Percentiles rank a stretch among this genome's conserved stretches.
phyloP scores from a whole-genome alignment of 202 grass and related monocot genomes.

The Elaeis oleifera region DNA sequence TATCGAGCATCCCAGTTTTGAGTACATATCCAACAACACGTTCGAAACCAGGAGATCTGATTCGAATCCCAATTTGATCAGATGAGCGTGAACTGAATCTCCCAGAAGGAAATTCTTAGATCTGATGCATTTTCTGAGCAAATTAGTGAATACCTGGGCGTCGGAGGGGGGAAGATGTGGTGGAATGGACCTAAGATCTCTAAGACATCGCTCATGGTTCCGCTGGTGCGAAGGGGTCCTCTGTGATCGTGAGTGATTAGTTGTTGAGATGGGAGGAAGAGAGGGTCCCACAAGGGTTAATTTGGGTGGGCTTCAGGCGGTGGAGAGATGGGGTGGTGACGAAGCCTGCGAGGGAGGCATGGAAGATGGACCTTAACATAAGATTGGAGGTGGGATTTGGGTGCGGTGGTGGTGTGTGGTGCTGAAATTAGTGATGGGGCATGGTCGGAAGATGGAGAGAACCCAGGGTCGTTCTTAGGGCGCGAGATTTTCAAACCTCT shows the following conservation, averaged over 20 bases:
- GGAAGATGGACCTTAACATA: conserved; percentile 64
- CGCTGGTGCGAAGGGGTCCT: conserved; percentile 13
- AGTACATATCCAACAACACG: conserved; percentile 72
- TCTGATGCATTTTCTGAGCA: conserved; percentile 62
- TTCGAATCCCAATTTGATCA: conserved; percentile 52
- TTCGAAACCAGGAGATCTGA: conserved; percentile 56
- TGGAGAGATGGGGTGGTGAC: conserved; percentile 17
- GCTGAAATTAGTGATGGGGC: conserved; percentile 30
- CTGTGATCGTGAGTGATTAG: not conserved
- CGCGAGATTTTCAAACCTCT: too few species aligned
- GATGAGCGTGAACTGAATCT: conserved; percentile 49
- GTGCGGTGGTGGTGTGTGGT: conserved; percentile 18
- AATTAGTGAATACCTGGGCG: conserved; percentile 56
- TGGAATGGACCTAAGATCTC: conserved; percentile 67
- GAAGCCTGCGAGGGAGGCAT: conserved; percentile 28
- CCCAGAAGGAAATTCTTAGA: conserved; percentile 31
- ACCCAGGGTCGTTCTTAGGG: too few species aligned
- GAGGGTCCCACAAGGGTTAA: conserved; percentile 26
- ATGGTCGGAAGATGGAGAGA: not conserved
- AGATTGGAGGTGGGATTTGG: conserved; percentile 20
- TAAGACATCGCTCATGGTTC: conserved; percentile 47
- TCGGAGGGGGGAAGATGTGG: conserved; percentile 50
- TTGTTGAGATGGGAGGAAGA: conserved; percentile 19
- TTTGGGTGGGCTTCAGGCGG: conserved; percentile 29
- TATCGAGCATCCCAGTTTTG: conserved; percentile 35